Evolutionary conservation across 192 early-diverging fungal species (phyloP).

Genomic region (Podila clonocystis): DNA sequence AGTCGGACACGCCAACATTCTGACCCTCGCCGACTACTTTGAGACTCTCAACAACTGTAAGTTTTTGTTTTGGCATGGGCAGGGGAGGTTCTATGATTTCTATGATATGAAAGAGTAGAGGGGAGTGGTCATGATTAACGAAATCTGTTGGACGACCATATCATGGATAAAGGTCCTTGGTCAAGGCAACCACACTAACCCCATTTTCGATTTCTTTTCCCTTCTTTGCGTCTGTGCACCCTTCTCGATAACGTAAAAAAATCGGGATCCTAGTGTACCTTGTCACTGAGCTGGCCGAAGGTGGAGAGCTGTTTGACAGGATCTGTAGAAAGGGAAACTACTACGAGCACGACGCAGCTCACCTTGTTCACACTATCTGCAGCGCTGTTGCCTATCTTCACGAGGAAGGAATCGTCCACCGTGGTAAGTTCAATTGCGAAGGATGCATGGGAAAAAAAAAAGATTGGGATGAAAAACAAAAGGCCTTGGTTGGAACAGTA

Average conservation of each 20-base stretch:
- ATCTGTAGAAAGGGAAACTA: constrained; percentile 76
- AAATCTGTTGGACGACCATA: no score
- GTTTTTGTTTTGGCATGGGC: neutral
- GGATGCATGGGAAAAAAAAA: neutral
- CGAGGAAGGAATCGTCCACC: constrained; percentile 86
- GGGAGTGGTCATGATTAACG: no score
- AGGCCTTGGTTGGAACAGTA: neutral
- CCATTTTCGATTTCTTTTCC: neutral
- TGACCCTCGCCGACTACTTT: constrained; percentile 83
- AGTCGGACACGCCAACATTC: constrained; percentile 75
- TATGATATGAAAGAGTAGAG: no score
- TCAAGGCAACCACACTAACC: no score
- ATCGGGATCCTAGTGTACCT: constrained; percentile 66
- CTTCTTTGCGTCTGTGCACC: neutral
- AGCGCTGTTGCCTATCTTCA: constrained; percentile 89
- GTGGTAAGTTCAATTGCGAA: constrained; percentile 54
- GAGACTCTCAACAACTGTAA: constrained; percentile 77
- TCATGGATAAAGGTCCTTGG: no score
- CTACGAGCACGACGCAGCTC: constrained; percentile 83
- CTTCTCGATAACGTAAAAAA: neutral
- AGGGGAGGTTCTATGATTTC: no score
- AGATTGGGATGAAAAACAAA: neutral
- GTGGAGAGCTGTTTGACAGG: constrained; percentile 95
- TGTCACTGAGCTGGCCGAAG: constrained; percentile 80
- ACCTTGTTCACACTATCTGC: constrained; percentile 80